These are phyloP conservation scores for Cystobasidium onofrii DNA, from an alignment of 768 basidiomycete species.

Conservation along the genomic window DNA sequence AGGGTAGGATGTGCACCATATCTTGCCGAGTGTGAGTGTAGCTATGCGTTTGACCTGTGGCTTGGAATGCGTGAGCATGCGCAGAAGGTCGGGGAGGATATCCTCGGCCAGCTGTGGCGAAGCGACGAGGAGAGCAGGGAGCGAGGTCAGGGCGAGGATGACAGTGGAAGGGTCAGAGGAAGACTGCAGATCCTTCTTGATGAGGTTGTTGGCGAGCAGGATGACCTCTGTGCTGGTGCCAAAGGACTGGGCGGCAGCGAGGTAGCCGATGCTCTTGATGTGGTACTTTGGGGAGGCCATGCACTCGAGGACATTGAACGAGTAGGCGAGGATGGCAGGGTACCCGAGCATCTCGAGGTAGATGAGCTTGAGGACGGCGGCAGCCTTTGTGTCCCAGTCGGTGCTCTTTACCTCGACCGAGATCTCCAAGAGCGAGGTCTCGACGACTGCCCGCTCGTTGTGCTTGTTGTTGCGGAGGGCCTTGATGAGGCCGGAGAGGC, in stretches of 20 bases:
- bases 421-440: constrained; percentile 88
- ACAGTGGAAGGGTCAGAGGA: constrained; percentile 41
- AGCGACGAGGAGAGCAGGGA: constrained; percentile 50
- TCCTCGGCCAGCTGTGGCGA: constrained; percentile 86
- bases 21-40: constrained; percentile 53
- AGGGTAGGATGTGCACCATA: constrained; percentile 20
- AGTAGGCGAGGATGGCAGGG: constrained; percentile 88
- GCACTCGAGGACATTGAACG: constrained; percentile 93
- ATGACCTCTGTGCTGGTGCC: constrained; percentile 90
- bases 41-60: constrained; percentile 84
- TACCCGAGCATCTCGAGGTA: constrained; percentile 92
- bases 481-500: constrained; percentile 31
- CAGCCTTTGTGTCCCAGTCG: constrained; percentile 96
- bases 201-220: constrained; percentile 88
- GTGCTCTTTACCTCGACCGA: constrained; percentile 79
- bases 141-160: constrained; percentile 44
- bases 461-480: constrained; percentile 91
- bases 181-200: constrained; percentile 64
- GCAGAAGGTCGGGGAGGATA: constrained; percentile 70
- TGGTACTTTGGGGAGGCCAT: constrained; percentile 90
- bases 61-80: constrained; percentile 81
- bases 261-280: constrained; percentile 89
- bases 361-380: constrained; percentile 85
- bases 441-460: constrained; percentile 84
- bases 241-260: constrained; percentile 85